phyloP scores from a whole-genome alignment of 176 grass and related monocot species.

The maize (Zea mays) region DNA sequence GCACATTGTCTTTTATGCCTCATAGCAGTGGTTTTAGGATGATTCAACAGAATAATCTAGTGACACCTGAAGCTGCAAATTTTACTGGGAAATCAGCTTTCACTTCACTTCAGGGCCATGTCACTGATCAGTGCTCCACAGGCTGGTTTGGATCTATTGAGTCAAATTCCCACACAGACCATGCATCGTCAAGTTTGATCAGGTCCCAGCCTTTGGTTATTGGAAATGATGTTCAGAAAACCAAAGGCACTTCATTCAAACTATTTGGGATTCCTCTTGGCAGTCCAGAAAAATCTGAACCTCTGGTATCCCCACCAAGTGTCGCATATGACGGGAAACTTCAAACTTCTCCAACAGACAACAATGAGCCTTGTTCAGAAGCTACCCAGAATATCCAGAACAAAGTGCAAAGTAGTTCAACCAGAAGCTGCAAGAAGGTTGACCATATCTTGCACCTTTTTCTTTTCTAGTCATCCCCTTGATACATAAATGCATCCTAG shows the following conservation, averaged over 20 bases:
- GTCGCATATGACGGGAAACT: constrained; percentile 27
- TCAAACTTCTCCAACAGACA: constrained; percentile 26
- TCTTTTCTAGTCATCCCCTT: constrained; percentile 22
- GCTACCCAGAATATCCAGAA: constrained; percentile 46
- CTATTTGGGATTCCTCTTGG: constrained; percentile 57
- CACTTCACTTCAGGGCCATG: constrained; percentile 37
- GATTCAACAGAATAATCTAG: constrained; percentile 18
- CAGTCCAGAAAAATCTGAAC: constrained; percentile 38
- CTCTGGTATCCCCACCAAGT: constrained; percentile 41
- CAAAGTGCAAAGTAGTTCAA: constrained; percentile 60
- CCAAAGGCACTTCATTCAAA: constrained; percentile 47
- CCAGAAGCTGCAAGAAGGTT: constrained; percentile 92
- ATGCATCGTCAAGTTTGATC: constrained; percentile 5
- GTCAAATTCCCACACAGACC: constrained; percentile 34
- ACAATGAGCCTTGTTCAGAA: constrained; percentile 41
- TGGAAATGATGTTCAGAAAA: constrained; percentile 48
- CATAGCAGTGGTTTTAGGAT: constrained; percentile 32
- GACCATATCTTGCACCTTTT: constrained; percentile 24
- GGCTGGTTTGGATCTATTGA: constrained; percentile 44
- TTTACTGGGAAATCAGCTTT: constrained; percentile 37
- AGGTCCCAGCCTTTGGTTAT: constrained; percentile 44
- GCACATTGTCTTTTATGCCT: constrained; percentile 51
- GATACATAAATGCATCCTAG: neutral
- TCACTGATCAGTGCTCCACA: constrained; percentile 34
- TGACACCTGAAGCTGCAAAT: constrained; percentile 27